Evolutionary conservation across 2,329 filamentous ascomycete species (phyloP), one percentile per base, ranked within the genome.

Genomic region (Venturia asperata): DNA sequence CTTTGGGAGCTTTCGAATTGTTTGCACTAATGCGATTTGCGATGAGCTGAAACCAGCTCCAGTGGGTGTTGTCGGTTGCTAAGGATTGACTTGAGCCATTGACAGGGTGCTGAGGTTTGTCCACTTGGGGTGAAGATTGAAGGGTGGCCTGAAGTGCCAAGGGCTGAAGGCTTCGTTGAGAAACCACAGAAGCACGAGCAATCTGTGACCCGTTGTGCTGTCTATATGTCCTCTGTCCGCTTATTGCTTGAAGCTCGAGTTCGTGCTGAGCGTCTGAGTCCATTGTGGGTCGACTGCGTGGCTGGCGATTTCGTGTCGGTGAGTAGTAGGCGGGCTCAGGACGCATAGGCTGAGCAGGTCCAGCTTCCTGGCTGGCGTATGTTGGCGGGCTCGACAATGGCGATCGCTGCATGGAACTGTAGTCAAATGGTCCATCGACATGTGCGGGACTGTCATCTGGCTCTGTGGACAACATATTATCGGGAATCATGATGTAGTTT

Each of bases 391-490:
- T 58, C 19, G 52, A 37, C 15, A 37, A 37, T 37, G 15, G 52
- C 37, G 52, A 58, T 21, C 27, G 30, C 21, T 55, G 49, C 27
- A 58, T 11, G 19, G 27, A 9, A 24, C 52, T 58, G 19, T 58
- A 21, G 27, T 58, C 52, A 19, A 37, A 37, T 4, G 52, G 30
- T 5, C 27, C 30, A 58, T 58, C 52, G 19, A 37, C 9, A 10
- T 58, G 52, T 58, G 52, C 52, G 19, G 52, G 52, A 27, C 52
- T 58, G 19, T 58, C 52, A 37, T 58, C 52, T n/a, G 52, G 52
- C 19, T 58, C 52, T 58, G 52, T 15, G 37, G 52, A 58, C 17
- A 58, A 27, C 52, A 58, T 58, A 15, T 58, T 19, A 13, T 58
- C 24, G 4, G 52, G 52, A 15, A 58, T 58, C 27, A 58, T n/a